Conservation (phyloP, 1,284 basidiomycete genomes). For the Trichosporon sp. region DNA sequence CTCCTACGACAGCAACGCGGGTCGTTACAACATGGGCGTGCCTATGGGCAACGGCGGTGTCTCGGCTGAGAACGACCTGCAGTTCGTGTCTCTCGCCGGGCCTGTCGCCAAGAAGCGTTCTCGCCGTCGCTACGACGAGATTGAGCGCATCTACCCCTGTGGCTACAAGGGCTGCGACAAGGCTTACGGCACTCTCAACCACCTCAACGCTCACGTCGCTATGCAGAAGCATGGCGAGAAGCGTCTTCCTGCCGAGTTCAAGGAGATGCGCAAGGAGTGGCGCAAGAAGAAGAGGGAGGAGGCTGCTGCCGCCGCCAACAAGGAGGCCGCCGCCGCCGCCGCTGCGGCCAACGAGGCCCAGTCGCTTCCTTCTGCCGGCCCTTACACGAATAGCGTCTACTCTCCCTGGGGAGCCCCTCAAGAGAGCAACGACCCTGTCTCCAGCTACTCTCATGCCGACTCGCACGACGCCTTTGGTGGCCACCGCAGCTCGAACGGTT, state of each 20-base stretch:
- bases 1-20: conserved; percentile 8
- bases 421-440: background rate
- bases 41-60: background rate
- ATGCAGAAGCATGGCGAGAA: conserved; percentile 59
- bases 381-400: conserved; percentile 1
- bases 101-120: conserved; percentile 45
- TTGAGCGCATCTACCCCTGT: conserved; percentile 56
- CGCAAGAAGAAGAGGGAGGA: conserved; percentile 81
- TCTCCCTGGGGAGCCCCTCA: conserved; percentile 5
- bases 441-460: background rate
- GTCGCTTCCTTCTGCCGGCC: background rate
- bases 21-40: conserved; percentile 3
- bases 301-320: conserved; percentile 26
- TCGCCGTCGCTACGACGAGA: conserved; percentile 54
- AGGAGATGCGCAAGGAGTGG: conserved; percentile 94
- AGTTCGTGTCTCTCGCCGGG: conserved; percentile 30
- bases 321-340: conserved; percentile 14
- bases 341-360: conserved; percentile 9
- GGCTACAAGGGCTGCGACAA: conserved; percentile 56
- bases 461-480: conserved; percentile 12
- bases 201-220: conserved; percentile 57
- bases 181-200: conserved; percentile 55
- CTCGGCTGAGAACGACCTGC: conserved; percentile 13
- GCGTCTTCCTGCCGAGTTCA: conserved; percentile 69
- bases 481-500: conserved; percentile 15